Base-by-base conservation (phyloP, 2,329 filamentous ascomycete species). In the Hymenotorrendiella dingleyae region DNA sequence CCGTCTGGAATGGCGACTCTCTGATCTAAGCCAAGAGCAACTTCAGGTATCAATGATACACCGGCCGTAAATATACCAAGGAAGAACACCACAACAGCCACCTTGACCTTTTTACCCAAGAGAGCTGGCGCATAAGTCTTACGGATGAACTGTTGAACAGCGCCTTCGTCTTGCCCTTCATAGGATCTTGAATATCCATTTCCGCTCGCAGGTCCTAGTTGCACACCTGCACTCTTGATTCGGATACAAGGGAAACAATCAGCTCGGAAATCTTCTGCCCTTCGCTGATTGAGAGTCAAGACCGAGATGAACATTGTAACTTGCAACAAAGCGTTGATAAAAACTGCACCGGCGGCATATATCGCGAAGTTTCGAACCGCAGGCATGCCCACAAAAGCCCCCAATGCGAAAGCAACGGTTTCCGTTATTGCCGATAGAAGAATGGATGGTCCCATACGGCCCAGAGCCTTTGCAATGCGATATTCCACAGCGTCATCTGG, bases 291-390 rank as follows among this genome's bases (percentile, higher is more conserved):
- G 45, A 95, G 74, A 2, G 90, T 81, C 6, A 98, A 73, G 3
- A 97, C 84, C 1, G 94, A 91, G 28, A 96, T 78, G 60, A 98
- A 98, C 80, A 97, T 91, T 1, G 94, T 98, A 53, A 97, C 84
- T 63, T 98, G 93, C 5, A 98, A 70, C n/a, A 97, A 63, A 0
- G 94, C 94, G 61, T 98, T 98, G 72, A 98, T 91, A 55, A 97
- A 82, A 9, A 98, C 93, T 9, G 93, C 93, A 38, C 93, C 93
- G 2, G 93, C 90, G 10, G 93, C 93, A 61, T 98, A 98, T 3
- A 91, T 82, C 12, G 93, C 94, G 65, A 98, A 98, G 65, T 98
- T 98, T 49, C 89, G 81, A 32, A 98, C 94, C 2, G 93, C 93
- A 12, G 94, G 93, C 93, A 98, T 98, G 36, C 90, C 90, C 6